Evolutionary conservation across 2,329 filamentous ascomycete species (phyloP).

Genomic region (Phaeosphaeria sp.): DNA sequence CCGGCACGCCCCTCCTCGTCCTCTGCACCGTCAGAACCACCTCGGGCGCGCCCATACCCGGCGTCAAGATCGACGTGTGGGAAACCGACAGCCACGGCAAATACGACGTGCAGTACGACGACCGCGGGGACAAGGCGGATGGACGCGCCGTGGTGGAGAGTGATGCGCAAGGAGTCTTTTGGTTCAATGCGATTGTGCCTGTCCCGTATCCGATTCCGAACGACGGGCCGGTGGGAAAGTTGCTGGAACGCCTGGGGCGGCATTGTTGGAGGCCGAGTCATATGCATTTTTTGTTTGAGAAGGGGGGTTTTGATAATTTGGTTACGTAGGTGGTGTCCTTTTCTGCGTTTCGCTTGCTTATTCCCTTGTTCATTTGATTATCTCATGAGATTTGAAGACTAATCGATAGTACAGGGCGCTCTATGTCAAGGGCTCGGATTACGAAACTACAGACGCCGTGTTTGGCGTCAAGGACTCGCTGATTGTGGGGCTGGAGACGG

Average conservation of each 20-base stretch:
- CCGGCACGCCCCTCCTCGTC: slow-evolving; percentile 73
- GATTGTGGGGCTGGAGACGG: slow-evolving; percentile 48
- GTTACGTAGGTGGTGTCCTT: slow-evolving; percentile 83
- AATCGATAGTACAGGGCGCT: slow-evolving; percentile 74
- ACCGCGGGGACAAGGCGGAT: slow-evolving; percentile 67
- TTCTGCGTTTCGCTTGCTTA: too few species aligned
- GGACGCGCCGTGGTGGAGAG: slow-evolving; percentile 74
- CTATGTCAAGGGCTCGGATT: slow-evolving; percentile 79
- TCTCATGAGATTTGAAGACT: slow-evolving; percentile 63
- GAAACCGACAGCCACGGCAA: slow-evolving; percentile 80
- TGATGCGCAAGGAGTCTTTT: slow-evolving; percentile 76
- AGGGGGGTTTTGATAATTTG: slow-evolving; percentile 66
- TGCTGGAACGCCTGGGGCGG: slow-evolving; percentile 34
- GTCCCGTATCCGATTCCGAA: slow-evolving; percentile 85
- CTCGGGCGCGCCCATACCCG: slow-evolving; percentile 65
- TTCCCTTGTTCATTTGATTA: background rate
- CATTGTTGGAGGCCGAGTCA: slow-evolving; percentile 47
- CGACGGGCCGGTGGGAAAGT: slow-evolving; percentile 71
- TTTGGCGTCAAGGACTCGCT: slow-evolving; percentile 86
- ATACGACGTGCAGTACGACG: slow-evolving; percentile 81
- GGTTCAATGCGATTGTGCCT: slow-evolving; percentile 84
- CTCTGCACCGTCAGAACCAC: slow-evolving; percentile 74
- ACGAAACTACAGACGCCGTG: slow-evolving; percentile 83
- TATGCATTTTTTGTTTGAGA: slow-evolving; percentile 70
- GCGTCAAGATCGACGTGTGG: slow-evolving; percentile 81